A percentile compares a stretch with the other conserved stretches of the same genome.
These are phyloP conservation scores for Suillus discolor DNA, from an alignment of 768 basidiomycete genomes.

Conservation along the genomic window DNA sequence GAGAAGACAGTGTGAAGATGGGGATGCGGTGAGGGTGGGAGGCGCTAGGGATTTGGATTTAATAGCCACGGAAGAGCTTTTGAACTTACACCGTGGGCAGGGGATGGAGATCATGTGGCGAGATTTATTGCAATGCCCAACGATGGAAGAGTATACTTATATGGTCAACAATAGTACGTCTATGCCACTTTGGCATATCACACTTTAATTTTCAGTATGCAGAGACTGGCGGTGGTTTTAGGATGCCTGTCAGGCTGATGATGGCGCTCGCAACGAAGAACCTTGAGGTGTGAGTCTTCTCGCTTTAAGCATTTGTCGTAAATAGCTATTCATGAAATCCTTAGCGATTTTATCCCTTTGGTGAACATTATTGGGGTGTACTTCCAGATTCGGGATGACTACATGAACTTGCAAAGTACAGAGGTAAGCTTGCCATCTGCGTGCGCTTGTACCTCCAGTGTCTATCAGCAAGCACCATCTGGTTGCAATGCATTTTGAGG, in stretches of 20 bases:
- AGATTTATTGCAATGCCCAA: conserved; percentile 87
- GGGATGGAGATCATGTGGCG: conserved; percentile 95
- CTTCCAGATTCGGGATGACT: conserved; percentile 97
- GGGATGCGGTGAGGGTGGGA: conserved; percentile 28
- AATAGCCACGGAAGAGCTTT: conserved; percentile 52
- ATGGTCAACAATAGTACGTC: conserved; percentile 94
- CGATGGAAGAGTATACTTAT: conserved; percentile 88
- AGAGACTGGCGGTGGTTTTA: conserved; percentile 95
- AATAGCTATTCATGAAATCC: neutral
- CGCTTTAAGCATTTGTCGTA: neutral
- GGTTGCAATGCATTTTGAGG: conserved; percentile 28
- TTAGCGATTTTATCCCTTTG: conserved; percentile 86
- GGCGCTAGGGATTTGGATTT: conserved; percentile 78
- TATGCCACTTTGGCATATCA: conserved; percentile 23
- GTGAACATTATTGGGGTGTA: conserved; percentile 94
- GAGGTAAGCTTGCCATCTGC: conserved; percentile 52
- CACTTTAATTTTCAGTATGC: conserved; percentile 10
- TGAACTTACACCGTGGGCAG: conserved; percentile 93
- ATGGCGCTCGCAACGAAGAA: conserved; percentile 83
- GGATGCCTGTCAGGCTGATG: conserved; percentile 94
- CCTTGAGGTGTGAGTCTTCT: conserved; percentile 51
- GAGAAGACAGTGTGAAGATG: conserved; percentile 12
- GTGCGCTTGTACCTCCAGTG: neutral
- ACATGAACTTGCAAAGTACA: conserved; percentile 90
- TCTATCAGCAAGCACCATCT: conserved; percentile 49